A percentile compares a stretch with the other conserved stretches of the same genome.
These are phyloP conservation scores for Hypoxylon sp. DNA, from an alignment of 2,329 filamentous ascomycete genomes.

Conservation along the genomic window DNA sequence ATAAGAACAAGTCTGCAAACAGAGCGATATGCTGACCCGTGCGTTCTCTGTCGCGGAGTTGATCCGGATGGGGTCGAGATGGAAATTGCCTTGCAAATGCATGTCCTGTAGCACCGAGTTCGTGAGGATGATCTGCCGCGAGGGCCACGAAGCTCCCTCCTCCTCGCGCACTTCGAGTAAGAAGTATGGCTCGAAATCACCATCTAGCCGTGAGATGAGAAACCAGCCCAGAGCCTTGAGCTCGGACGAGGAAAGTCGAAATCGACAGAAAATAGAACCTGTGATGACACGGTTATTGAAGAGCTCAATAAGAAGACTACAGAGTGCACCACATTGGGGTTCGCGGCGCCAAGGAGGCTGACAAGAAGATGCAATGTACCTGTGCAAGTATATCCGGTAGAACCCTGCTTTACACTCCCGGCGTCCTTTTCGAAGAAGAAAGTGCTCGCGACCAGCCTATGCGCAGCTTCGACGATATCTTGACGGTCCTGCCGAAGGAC, in stretches of 20 bases:
- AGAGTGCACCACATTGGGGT: not conserved
- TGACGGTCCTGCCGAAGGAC: conserved; percentile 48
- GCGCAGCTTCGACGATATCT: conserved; percentile 51
- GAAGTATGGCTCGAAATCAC: conserved; percentile 55
- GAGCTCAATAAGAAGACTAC: not conserved
- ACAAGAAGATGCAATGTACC: conserved; percentile 40
- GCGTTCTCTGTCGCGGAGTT: conserved; percentile 47
- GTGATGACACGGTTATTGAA: not conserved
- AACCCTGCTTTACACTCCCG: conserved; percentile 49
- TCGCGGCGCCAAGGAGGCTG: not conserved
- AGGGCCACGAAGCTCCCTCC: conserved; percentile 40
- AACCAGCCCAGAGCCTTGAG: conserved; percentile 54
- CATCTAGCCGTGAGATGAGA: conserved; percentile 51
- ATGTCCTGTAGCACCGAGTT: conserved; percentile 53
- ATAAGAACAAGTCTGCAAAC: conserved; percentile 47
- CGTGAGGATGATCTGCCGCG: conserved; percentile 49
- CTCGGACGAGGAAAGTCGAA: conserved; percentile 50
- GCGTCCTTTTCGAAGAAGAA: conserved; percentile 56
- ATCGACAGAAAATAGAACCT: conserved; percentile 54
- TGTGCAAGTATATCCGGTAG: conserved; percentile 52
- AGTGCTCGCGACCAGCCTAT: conserved; percentile 53
- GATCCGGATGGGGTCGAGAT: conserved; percentile 50
- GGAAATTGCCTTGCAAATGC: conserved; percentile 53
- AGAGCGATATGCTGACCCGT: conserved; percentile 51
- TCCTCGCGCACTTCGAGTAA: conserved; percentile 49